phyloP scores from a whole-genome alignment of 23 red algal genomes.

The Gracilaria caudata region DNA sequence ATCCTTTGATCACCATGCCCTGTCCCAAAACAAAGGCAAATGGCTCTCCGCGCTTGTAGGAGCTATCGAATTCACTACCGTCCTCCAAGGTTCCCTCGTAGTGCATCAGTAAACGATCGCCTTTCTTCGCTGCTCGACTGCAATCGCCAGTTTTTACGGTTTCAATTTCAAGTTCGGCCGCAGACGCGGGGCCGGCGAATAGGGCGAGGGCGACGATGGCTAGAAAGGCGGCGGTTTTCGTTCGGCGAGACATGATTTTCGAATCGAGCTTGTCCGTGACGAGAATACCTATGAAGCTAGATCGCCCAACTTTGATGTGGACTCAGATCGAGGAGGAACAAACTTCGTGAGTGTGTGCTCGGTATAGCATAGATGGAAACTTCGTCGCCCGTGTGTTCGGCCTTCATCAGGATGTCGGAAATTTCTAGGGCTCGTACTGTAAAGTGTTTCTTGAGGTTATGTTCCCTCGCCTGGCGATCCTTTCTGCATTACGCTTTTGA shows the following conservation, averaged over 20 bases:
- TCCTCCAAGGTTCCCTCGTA: slow-evolving; percentile 76
- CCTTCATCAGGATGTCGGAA: too few species aligned
- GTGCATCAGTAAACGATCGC: slow-evolving; percentile 56
- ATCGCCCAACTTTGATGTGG: too few species aligned
- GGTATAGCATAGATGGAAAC: too few species aligned
- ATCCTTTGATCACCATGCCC: slow-evolving; percentile 88
- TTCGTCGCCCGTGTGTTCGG: too few species aligned
- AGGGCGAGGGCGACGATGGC: background rate
- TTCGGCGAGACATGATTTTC: background rate
- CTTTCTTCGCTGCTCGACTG: slow-evolving; percentile 44
- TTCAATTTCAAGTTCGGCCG: slow-evolving; percentile 44
- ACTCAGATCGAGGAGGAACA: too few species aligned
- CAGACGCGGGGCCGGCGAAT: background rate
- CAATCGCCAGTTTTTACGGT: slow-evolving; percentile 48
- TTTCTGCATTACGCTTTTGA: too few species aligned
- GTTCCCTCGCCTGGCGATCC: too few species aligned
- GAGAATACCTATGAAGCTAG: too few species aligned
- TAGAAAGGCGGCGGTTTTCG: background rate
- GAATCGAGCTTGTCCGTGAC: too few species aligned
- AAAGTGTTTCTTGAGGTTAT: too few species aligned
- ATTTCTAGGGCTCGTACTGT: too few species aligned
- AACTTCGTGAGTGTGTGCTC: too few species aligned
- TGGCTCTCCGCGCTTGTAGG: slow-evolving; percentile 72
- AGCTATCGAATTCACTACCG: slow-evolving; percentile 79
- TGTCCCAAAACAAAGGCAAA: slow-evolving; percentile 75